These are phyloP conservation scores for Aurifilum marmelostoma DNA, from an alignment of 2,329 filamentous ascomycete genomes.

Conservation along the genomic window DNA sequence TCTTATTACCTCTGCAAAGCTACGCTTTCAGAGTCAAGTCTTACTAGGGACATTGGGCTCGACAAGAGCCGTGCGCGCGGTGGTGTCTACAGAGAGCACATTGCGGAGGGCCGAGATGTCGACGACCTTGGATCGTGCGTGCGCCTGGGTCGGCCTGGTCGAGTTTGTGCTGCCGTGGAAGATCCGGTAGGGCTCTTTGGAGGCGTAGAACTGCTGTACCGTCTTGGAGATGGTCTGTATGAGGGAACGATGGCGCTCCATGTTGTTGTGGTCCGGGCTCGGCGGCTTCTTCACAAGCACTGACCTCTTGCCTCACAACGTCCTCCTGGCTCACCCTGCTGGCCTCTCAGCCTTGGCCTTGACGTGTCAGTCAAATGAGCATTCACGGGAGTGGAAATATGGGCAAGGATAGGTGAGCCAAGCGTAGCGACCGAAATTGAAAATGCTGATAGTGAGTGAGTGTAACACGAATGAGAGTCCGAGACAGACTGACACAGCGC, in stretches of 20 bases:
- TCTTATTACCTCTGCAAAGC: neutral
- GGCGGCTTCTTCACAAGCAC: neutral
- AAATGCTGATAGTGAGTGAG: neutral
- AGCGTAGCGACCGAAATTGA: neutral
- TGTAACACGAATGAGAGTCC: too few relatives aligned
- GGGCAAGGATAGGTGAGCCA: too few relatives aligned
- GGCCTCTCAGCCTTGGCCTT: neutral
- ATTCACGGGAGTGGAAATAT: neutral
- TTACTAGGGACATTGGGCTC: constrained; percentile 66
- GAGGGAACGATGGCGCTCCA: constrained; percentile 56
- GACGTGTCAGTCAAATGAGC: neutral
- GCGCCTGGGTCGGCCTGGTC: constrained; percentile 60
- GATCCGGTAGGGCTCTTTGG: constrained; percentile 68
- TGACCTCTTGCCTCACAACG: neutral
- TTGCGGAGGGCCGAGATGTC: constrained; percentile 68
- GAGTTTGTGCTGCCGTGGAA: constrained; percentile 78
- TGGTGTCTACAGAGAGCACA: constrained; percentile 65
- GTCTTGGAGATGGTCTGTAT: constrained; percentile 52
- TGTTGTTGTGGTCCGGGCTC: constrained; percentile 30
- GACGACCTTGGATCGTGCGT: constrained; percentile 51
- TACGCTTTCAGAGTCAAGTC: neutral
- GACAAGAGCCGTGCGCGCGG: constrained; percentile 63
- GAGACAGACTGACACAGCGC: neutral
- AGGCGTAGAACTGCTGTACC: constrained; percentile 52
- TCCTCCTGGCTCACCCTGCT: neutral